Conservation (phyloP, 73 alveolate species). For the Paramecium bursaria region DNA sequence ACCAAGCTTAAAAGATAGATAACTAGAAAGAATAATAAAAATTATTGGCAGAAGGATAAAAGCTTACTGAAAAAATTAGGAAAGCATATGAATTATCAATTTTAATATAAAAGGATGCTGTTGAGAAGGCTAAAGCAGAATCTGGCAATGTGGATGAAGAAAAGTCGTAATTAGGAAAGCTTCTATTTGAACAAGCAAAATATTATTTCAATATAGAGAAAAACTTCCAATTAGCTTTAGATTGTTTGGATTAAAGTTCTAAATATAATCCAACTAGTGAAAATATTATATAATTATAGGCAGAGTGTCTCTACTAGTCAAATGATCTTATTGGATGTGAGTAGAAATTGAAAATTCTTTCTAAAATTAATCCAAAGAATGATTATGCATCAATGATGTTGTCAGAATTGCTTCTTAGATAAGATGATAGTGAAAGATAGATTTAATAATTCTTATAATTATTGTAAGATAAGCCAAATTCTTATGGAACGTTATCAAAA, state of each 20-base stretch:
- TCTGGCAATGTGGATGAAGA: constrained; percentile 71
- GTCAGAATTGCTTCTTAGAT: constrained; percentile 81
- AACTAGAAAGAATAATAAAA: constrained; percentile 14
- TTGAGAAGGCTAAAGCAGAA: constrained; percentile 68
- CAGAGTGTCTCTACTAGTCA: constrained; percentile 73
- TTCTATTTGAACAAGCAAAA: constrained; percentile 67
- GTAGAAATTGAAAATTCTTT: constrained; percentile 77
- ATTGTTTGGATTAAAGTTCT: constrained; percentile 60
- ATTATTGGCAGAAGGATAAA: constrained; percentile 30
- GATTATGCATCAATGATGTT: constrained; percentile 86
- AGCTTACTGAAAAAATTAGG: constrained; percentile 45
- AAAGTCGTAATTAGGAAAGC: constrained; percentile 59
- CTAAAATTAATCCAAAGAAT: constrained; percentile 82
- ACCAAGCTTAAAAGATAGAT: constrained; percentile 35
- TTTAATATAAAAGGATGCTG: constrained; percentile 57
- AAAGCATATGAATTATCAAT: constrained; percentile 66
- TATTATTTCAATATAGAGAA: constrained; percentile 65
- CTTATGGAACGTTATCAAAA: constrained; percentile 63
- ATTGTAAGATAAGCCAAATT: constrained; percentile 54
- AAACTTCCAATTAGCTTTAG: constrained; percentile 66
- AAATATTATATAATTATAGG: constrained; percentile 78
- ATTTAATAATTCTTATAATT: constrained; percentile 48
- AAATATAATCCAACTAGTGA: constrained; percentile 69
- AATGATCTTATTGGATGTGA: constrained; percentile 82
- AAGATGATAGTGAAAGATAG: constrained; percentile 64